Percentiles rank a stretch among this genome's conserved stretches.
These are phyloP conservation scores for Colletotrichum euphorbiae DNA, from an alignment of 2,329 filamentous ascomycete genomes.

Conservation along the genomic window DNA sequence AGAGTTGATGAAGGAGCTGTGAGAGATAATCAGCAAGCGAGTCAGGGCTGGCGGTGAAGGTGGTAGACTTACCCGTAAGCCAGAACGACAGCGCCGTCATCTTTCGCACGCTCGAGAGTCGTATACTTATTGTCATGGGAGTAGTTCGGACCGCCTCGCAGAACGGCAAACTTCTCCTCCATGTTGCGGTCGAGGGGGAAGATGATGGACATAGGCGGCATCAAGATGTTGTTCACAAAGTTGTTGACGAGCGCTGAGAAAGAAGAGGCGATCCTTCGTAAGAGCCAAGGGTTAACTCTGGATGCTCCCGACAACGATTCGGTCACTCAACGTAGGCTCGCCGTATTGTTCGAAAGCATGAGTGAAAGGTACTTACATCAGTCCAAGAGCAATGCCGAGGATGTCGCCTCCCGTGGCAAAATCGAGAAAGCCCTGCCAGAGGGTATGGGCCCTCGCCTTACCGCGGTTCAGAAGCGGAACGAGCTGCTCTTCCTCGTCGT, in stretches of 20 bases:
- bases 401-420: conserved; percentile 82
- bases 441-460: conserved; percentile 59
- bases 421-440: conserved; percentile 75
- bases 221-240: conserved; percentile 76
- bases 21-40: neutral
- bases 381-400: conserved; percentile 78
- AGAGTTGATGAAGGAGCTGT: conserved; percentile 71
- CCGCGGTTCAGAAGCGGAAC: conserved; percentile 54
- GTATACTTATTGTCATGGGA: conserved; percentile 70
- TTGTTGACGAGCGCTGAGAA: conserved; percentile 79
- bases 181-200: conserved; percentile 78
- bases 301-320: too few relatives aligned
- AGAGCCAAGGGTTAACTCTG: too few relatives aligned
- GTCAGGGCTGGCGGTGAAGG: neutral
- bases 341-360: neutral
- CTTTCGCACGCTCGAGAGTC: conserved; percentile 74
- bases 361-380: conserved; percentile 68
- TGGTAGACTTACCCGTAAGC: conserved; percentile 71
- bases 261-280: conserved; percentile 71
- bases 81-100: conserved; percentile 78
- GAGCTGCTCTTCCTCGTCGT: conserved; percentile 55
- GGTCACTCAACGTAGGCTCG: too few relatives aligned
- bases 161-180: conserved; percentile 78
- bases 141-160: conserved; percentile 68
- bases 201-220: conserved; percentile 76